Percentiles rank a stretch among this genome's conserved stretches.
Evolutionary conservation across 441 rosid species (phyloP).

Genomic region (Omphalea diandra): DNA sequence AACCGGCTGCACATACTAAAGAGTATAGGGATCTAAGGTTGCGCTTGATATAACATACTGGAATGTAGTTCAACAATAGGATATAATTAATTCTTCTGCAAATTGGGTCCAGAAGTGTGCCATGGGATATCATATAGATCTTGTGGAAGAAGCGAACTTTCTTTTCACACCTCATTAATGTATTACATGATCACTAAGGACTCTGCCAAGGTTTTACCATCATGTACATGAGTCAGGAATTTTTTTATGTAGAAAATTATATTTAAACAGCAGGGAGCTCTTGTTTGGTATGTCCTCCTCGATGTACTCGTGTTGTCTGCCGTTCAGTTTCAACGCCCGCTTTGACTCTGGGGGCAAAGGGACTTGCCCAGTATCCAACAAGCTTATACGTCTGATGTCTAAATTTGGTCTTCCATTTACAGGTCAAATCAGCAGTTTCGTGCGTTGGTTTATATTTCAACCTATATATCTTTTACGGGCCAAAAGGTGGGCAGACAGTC

Average conservation of each 20-base stretch:
- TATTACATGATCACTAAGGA: conserved; percentile 28
- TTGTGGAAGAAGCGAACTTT: conserved; percentile 21
- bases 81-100: too few relatives aligned
- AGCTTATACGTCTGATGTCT: too few relatives aligned
- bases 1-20: too few relatives aligned
- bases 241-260: conserved; percentile 24
- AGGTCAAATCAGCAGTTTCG: too few relatives aligned
- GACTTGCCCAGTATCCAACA: conserved; percentile 32
- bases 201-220: conserved; percentile 26
- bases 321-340: conserved; percentile 28
- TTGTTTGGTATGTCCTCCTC: conserved; percentile 28
- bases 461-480: too few relatives aligned
- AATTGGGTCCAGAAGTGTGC: conserved; percentile 19
- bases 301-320: conserved; percentile 13
- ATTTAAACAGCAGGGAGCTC: conserved; percentile 27
- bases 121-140: conserved; percentile 21
- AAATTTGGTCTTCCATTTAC: too few relatives aligned
- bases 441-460: too few relatives aligned
- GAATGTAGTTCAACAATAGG: too few relatives aligned
- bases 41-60: too few relatives aligned
- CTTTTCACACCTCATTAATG: conserved; percentile 22
- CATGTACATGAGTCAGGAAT: conserved; percentile 28
- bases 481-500: too few relatives aligned
- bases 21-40: too few relatives aligned
- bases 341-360: conserved; percentile 19